Evolutionary conservation across 1,139 yeast genomes (phyloP).

Genomic region (Taiozyma sp.): DNA sequence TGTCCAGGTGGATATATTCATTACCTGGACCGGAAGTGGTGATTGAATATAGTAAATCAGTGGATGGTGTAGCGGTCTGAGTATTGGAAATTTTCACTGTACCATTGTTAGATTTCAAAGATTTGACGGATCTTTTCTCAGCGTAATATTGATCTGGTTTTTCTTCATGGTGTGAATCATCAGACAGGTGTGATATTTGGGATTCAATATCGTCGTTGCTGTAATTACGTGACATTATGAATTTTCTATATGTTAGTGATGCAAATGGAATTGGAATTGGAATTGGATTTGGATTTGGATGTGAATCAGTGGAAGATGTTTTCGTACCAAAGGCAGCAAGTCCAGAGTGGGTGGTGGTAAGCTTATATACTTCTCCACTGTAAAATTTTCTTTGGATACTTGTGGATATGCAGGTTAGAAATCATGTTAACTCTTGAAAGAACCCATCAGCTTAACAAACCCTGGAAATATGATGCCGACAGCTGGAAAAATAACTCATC

Average conservation of each 20-base stretch:
- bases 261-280: background rate
- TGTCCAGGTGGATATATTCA: conserved; percentile 56
- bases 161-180: conserved; percentile 9
- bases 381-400: background rate
- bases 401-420: background rate
- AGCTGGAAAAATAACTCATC: background rate
- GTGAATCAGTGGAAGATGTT: too few relatives aligned
- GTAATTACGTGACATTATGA: background rate
- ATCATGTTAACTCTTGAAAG: background rate
- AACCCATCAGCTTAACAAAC: background rate
- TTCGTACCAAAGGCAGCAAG: too few relatives aligned
- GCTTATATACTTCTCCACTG: background rate
- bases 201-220: conserved; percentile 6
- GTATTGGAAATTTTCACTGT: background rate
- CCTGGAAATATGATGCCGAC: background rate
- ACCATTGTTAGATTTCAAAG: background rate
- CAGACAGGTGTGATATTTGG: conserved; percentile 14
- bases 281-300: too few relatives aligned
- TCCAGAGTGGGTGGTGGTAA: background rate
- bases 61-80: background rate
- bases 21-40: conserved; percentile 34
- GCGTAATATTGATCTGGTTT: conserved; percentile 6
- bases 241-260: background rate
- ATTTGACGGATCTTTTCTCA: conserved; percentile 1
- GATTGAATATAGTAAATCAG: conserved; percentile 20